These are phyloP conservation scores for Naganishia vishniacii DNA, from an alignment of 768 basidiomycete species.

Conservation along the genomic window DNA sequence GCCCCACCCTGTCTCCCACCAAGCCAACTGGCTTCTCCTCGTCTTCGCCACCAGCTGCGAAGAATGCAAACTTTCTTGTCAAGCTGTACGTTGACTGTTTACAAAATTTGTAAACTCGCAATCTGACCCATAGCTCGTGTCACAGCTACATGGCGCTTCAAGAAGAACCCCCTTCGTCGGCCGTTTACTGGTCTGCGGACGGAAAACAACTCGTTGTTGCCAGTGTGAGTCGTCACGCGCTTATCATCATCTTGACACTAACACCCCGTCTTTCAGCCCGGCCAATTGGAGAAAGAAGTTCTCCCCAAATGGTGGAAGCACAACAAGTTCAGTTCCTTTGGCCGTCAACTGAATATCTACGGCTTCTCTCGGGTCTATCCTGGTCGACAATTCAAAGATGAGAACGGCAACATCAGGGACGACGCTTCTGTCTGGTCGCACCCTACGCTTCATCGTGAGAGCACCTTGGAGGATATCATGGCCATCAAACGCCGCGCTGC, in stretches of 20 bases:
- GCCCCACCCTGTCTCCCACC: background rate
- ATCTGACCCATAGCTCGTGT: background rate
- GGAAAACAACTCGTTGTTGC: slow-evolving; percentile 45
- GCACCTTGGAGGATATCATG: slow-evolving; percentile 35
- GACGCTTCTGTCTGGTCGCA: slow-evolving; percentile 48
- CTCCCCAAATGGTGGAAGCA: slow-evolving; percentile 47
- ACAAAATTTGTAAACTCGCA: too few species aligned
- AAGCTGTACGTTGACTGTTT: slow-evolving; percentile 49
- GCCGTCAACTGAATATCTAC: slow-evolving; percentile 47
- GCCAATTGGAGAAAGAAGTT: slow-evolving; percentile 40
- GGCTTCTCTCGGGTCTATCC: slow-evolving; percentile 45
- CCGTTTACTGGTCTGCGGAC: slow-evolving; percentile 48
- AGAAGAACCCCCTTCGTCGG: slow-evolving; percentile 38
- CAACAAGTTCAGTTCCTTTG: slow-evolving; percentile 46
- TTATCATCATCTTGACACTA: background rate
- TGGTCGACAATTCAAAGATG: slow-evolving; percentile 46
- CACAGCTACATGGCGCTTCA: slow-evolving; percentile 40
- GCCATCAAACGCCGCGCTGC: slow-evolving; percentile 44
- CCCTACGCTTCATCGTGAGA: slow-evolving; percentile 42
- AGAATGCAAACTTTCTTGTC: slow-evolving; percentile 41
- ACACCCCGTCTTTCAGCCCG: slow-evolving; percentile 2
- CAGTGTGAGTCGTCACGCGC: slow-evolving; percentile 11
- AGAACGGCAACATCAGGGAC: slow-evolving; percentile 35
- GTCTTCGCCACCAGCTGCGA: background rate
- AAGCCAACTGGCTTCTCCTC: background rate